These are phyloP conservation scores for Candida labiduridarum DNA, from an alignment of 1,139 yeast species.

Conservation along the genomic window DNA sequence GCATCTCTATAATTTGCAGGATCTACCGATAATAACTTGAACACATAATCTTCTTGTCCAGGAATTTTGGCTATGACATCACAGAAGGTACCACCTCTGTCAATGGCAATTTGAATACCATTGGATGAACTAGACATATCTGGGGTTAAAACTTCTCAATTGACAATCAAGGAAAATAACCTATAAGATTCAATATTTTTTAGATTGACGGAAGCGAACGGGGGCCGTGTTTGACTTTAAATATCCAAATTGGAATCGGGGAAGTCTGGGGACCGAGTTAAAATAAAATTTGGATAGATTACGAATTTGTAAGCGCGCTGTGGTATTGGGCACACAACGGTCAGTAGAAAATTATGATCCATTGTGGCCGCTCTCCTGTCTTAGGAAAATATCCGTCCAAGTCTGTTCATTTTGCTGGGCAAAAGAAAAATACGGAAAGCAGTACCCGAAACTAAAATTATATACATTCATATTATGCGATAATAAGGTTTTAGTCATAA, in stretches of 20 bases:
- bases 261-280: no score
- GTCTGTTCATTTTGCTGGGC: not conserved
- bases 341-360: no score
- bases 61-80: constrained; percentile 67
- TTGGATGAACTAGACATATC: constrained; percentile 5
- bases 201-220: not conserved
- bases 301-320: no score
- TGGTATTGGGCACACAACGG: no score
- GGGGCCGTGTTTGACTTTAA: no score
- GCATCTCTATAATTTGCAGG: constrained; percentile 87
- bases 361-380: no score
- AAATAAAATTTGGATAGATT: no score
- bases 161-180: not conserved
- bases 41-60: constrained; percentile 37
- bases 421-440: not conserved
- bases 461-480: no score
- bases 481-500: not conserved
- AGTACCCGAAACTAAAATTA: not conserved
- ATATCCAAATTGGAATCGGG: no score
- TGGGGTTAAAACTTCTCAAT: not conserved
- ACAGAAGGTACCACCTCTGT: constrained; percentile 87
- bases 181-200: not conserved
- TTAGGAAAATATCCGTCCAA: no score
- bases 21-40: constrained; percentile 81
- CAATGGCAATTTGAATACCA: constrained; percentile 37